Conservation (phyloP, 176 grass and related monocot genomes). For the Musa schizocarpa region DNA sequence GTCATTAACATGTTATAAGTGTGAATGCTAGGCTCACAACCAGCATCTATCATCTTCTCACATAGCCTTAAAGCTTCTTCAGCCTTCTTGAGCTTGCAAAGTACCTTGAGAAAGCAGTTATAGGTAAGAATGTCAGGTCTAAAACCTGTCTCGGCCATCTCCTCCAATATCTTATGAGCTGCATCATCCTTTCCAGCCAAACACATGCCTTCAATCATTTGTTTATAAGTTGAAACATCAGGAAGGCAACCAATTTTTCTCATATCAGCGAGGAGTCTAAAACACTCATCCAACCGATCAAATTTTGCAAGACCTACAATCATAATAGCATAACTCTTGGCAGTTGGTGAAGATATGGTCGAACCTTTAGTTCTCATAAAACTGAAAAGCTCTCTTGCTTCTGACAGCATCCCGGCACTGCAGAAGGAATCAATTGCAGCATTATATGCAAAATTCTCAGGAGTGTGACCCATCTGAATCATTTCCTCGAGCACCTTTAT, state of each 20-base stretch:
- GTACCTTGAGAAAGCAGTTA: slow-evolving; percentile 89
- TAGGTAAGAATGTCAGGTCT: slow-evolving; percentile 88
- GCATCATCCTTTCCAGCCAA: slow-evolving; percentile 53
- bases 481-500: slow-evolving; percentile 96
- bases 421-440: slow-evolving; percentile 82
- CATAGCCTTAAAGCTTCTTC: slow-evolving; percentile 50
- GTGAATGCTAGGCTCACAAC: slow-evolving; percentile 86
- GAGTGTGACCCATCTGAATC: slow-evolving; percentile 48
- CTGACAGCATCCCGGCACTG: slow-evolving; percentile 54
- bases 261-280: slow-evolving; percentile 74
- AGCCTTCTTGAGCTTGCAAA: slow-evolving; percentile 64
- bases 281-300: slow-evolving; percentile 61
- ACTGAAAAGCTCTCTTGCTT: slow-evolving; percentile 76
- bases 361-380: slow-evolving; percentile 82
- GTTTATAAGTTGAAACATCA: slow-evolving; percentile 78
- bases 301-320: slow-evolving; percentile 62
- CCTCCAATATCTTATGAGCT: slow-evolving; percentile 61
- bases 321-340: slow-evolving; percentile 71
- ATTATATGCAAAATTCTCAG: slow-evolving; percentile 85
- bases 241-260: slow-evolving; percentile 65
- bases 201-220: slow-evolving; percentile 94
- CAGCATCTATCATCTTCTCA: slow-evolving; percentile 60
- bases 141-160: slow-evolving; percentile 82
- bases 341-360: slow-evolving; percentile 64
- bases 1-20: slow-evolving; percentile 87